Percentiles rank a stretch among this genome's conserved stretches.
phyloP scores from a whole-genome alignment of 2,329 filamentous ascomycete species.

The Ophiognomonia clavigignenti-juglandacearum region DNA sequence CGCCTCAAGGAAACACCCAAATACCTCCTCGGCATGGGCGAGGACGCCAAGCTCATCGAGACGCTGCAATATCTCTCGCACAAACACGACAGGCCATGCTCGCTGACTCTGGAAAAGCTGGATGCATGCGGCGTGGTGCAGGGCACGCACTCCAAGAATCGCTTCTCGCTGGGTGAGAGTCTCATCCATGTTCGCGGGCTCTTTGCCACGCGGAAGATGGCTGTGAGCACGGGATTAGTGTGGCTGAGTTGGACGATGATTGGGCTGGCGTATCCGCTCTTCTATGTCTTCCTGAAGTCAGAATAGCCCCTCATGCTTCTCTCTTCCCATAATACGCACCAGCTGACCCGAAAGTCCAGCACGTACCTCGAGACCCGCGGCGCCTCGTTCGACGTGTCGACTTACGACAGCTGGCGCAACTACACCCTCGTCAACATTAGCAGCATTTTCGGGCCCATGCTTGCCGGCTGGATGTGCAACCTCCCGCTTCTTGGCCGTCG shows the following conservation, averaged over 20 bases:
- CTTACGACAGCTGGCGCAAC: constrained; percentile 64
- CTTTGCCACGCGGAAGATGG: constrained; percentile 57
- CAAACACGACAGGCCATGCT: constrained; percentile 34
- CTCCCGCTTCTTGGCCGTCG: constrained; percentile 52
- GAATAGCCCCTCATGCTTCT: constrained; percentile 21
- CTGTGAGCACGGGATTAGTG: constrained; percentile 57
- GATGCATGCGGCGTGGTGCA: constrained; percentile 39
- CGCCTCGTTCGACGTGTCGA: constrained; percentile 45
- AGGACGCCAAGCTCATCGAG: constrained; percentile 45
- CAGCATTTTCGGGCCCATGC: constrained; percentile 63
- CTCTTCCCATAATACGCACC: not conserved
- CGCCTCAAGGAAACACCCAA: constrained; percentile 56
- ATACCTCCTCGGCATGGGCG: constrained; percentile 48
- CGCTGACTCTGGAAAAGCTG: constrained; percentile 40
- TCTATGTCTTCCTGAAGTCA: constrained; percentile 68
- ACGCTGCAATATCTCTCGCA: constrained; percentile 33
- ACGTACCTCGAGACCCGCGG: constrained; percentile 57
- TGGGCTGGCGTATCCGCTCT: constrained; percentile 69
- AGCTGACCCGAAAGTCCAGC: not conserved
- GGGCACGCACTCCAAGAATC: constrained; percentile 29
- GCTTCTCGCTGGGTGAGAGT: constrained; percentile 28
- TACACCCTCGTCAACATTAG: constrained; percentile 65
- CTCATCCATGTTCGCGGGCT: constrained; percentile 58
- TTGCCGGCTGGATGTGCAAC: constrained; percentile 64
- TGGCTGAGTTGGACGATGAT: constrained; percentile 68